Conservation (phyloP, 495 filamentous ascomycete genomes). For the Jackrogersella multiformis region DNA sequence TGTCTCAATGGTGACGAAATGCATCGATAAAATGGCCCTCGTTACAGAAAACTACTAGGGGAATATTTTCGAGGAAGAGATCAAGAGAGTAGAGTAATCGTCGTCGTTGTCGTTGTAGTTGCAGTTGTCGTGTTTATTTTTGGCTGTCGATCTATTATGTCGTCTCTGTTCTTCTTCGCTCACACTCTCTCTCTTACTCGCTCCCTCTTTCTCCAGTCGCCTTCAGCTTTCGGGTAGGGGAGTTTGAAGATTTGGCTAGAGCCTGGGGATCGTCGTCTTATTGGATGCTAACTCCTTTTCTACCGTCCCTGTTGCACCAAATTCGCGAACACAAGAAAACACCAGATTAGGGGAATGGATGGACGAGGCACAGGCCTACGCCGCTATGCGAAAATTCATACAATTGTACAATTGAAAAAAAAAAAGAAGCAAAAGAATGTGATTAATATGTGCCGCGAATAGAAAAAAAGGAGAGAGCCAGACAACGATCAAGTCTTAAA, state of each 20-base stretch:
- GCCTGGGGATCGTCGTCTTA: slow-evolving; percentile 25
- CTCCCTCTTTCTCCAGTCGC: slow-evolving; percentile 26
- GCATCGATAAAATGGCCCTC: slow-evolving; percentile 34
- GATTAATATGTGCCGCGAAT: slow-evolving; percentile 35
- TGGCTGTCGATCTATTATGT: slow-evolving; percentile 25
- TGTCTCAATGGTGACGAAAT: slow-evolving; percentile 39
- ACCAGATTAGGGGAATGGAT: slow-evolving; percentile 23
- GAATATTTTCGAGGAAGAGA: slow-evolving; percentile 24
- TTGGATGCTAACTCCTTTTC: slow-evolving; percentile 38
- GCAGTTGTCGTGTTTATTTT: slow-evolving; percentile 16
- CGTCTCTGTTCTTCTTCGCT: too few relatives aligned
- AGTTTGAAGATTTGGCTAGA: slow-evolving; percentile 37
- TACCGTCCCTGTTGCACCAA: slow-evolving; percentile 33
- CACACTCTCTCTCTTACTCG: too few relatives aligned
- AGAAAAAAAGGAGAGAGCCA: slow-evolving; percentile 2
- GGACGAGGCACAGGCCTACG: slow-evolving; percentile 39
- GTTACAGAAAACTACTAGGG: slow-evolving; percentile 19
- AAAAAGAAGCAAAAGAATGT: slow-evolving; percentile 11
- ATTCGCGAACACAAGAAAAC: slow-evolving; percentile 22
- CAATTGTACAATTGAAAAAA: too few relatives aligned
- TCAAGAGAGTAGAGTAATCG: not conserved
- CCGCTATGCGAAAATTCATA: slow-evolving; percentile 22
- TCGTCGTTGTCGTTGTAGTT: not conserved
- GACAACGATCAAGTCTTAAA: not conserved
- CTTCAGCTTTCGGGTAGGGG: slow-evolving; percentile 33